Evolutionary conservation across 2,329 filamentous ascomycete species (phyloP), one percentile per base, ranked within the genome.

Genomic region (Sclerotinia spermophila): DNA sequence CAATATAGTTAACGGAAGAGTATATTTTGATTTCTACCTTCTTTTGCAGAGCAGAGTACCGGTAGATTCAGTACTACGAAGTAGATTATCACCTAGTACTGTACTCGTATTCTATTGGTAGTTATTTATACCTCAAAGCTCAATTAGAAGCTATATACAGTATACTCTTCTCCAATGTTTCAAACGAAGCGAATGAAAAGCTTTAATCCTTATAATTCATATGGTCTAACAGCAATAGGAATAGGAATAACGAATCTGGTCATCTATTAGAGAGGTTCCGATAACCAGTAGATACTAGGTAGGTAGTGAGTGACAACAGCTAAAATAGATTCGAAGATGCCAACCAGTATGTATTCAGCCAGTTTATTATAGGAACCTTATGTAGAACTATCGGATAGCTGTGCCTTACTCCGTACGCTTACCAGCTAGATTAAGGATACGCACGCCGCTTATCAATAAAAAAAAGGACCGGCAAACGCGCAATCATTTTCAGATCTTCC

Each of bases 381-480:
- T n/a, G n/a, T n/a, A n/a, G n/a, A n/a, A n/a, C n/a, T n/a, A n/a
- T n/a, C n/a, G 45, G 24, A n/a, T n/a, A n/a, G 45, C 48, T 53
- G 48, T 53, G 35, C 33, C 33, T 59, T 59, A 35, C 40, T 24
- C 33, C 33, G 40, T 59, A 35, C 40, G 35, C 56, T 40, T 59
- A n/a, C 35, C 11, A 27, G 6, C 27, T 53, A 19, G 6, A 65
- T 15, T 60, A 33, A 24, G 24, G 30, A 38, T 59, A 38, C 15
- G 30, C 15, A 19, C 42, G 15, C 42, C 24, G 30, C 53, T 27
- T 27, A 27, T 27, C 42, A 27, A 27, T 30, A 38, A 67, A 55
- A 38, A 40, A 44, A 67, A 55, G 38, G 42, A 17, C 66, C 66
- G 66, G 51, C 42, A 45, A 60, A 60, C 66, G 66, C 66, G 66